These are phyloP conservation scores for Clarireedia paspali DNA, from an alignment of 2,329 filamentous ascomycete genomes.

Conservation along the genomic window DNA sequence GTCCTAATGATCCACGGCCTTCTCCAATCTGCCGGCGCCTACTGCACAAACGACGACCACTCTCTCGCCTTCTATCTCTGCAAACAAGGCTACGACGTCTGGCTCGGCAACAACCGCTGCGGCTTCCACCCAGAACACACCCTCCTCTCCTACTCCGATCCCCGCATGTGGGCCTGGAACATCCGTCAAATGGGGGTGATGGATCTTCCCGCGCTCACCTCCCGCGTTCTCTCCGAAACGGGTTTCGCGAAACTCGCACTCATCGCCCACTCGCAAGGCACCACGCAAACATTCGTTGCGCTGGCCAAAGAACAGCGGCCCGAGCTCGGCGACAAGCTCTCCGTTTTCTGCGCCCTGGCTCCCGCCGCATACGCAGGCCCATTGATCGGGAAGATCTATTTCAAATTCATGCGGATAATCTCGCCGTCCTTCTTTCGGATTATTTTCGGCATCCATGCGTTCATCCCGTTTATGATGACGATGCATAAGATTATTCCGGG, in stretches of 20 bases:
- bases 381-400: conserved; percentile 77
- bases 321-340: conserved; percentile 72
- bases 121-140: conserved; percentile 74
- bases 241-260: conserved; percentile 77
- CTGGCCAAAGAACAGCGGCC: conserved; percentile 85
- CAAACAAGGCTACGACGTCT: conserved; percentile 89
- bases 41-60: conserved; percentile 83
- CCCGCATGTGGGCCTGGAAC: conserved; percentile 95
- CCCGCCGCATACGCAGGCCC: conserved; percentile 87
- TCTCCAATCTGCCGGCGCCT: conserved; percentile 80
- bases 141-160: conserved; percentile 63
- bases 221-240: conserved; percentile 73
- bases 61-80: conserved; percentile 87
- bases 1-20: conserved; percentile 83
- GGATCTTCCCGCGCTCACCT: conserved; percentile 75
- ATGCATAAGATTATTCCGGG: conserved; percentile 64
- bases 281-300: conserved; percentile 79
- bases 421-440: conserved; percentile 68
- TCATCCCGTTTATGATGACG: conserved; percentile 88
- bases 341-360: conserved; percentile 84
- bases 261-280: conserved; percentile 85
- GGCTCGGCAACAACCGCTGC: conserved; percentile 90
- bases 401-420: conserved; percentile 83
- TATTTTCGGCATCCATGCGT: conserved; percentile 86
- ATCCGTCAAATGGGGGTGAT: conserved; percentile 89